Evolutionary conservation across 148 eudicot genomes (phyloP).

Genomic region (Chenopodium quinoa): DNA sequence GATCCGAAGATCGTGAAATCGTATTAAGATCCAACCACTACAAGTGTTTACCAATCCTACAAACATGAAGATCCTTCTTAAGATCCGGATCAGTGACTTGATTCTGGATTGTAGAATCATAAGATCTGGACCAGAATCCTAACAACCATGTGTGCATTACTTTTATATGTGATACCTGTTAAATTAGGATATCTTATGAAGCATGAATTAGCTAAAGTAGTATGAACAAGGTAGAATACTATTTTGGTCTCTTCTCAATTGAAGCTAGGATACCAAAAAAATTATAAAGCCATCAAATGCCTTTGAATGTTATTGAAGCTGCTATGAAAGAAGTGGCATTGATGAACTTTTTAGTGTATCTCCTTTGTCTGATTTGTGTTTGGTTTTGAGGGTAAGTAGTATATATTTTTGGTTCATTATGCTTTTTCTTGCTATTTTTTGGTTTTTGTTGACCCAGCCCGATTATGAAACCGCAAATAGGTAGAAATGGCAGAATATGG

Average conservation of each 20-base stretch:
- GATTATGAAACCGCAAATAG: too few relatives aligned
- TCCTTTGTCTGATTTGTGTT: background rate
- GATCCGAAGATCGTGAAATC: too few relatives aligned
- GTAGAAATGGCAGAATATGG: background rate
- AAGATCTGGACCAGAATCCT: too few relatives aligned
- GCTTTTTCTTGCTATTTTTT: background rate
- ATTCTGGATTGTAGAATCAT: too few relatives aligned
- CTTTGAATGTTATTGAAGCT: background rate
- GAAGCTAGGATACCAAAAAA: background rate
- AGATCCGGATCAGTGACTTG: too few relatives aligned
- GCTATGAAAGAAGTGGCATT: background rate
- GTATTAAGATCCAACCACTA: too few relatives aligned
- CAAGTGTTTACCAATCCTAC: too few relatives aligned
- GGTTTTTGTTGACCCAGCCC: background rate
- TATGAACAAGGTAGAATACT: background rate
- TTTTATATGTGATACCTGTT: background rate
- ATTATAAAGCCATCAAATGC: background rate
- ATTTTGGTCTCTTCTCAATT: background rate
- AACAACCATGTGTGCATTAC: too few relatives aligned
- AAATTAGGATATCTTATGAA: background rate
- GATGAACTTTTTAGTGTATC: background rate
- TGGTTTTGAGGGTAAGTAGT: background rate
- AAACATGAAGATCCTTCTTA: too few relatives aligned
- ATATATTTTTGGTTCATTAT: background rate
- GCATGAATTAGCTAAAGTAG: too few relatives aligned